Percentiles rank a stretch among this genome's conserved stretches.
Conservation (phyloP, 164 flowering plant species). For the Brasenia schreberi region DNA sequence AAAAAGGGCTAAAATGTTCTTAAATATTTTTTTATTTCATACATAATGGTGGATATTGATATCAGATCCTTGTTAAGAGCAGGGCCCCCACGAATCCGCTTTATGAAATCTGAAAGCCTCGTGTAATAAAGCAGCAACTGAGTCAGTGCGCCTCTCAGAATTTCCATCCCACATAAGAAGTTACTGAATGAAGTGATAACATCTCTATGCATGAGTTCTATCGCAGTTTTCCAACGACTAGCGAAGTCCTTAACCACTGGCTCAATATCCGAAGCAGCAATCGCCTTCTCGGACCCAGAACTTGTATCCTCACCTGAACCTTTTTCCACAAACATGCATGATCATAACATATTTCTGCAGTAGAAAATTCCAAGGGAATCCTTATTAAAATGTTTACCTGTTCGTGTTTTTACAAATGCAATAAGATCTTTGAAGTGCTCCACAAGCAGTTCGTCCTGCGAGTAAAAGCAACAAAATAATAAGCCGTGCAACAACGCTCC, state of each 20-base stretch:
- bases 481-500: neutral
- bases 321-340: no score
- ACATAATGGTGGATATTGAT: constrained; percentile 85
- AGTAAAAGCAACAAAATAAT: constrained; percentile 4
- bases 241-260: constrained; percentile 91
- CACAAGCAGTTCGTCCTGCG: constrained; percentile 82
- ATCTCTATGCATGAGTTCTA: constrained; percentile 96
- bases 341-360: neutral
- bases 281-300: constrained; percentile 45
- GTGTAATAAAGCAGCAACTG: constrained; percentile 94
- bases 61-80: constrained; percentile 82
- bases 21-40: constrained; percentile 83
- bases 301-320: constrained; percentile 66
- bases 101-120: constrained; percentile 83
- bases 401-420: constrained; percentile 80
- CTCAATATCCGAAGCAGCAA: constrained; percentile 70
- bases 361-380: no score
- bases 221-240: constrained; percentile 89
- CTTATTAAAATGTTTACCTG: constrained; percentile 39
- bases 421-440: constrained; percentile 91
- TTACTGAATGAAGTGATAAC: constrained; percentile 97
- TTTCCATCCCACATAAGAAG: constrained; percentile 96
- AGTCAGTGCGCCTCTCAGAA: constrained; percentile 87
- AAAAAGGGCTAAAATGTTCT: constrained; percentile 44
- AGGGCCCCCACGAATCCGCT: constrained; percentile 64